Evolutionary conservation across 2,329 filamentous ascomycete species (phyloP).

Genomic region (Botrytis fragariae): DNA sequence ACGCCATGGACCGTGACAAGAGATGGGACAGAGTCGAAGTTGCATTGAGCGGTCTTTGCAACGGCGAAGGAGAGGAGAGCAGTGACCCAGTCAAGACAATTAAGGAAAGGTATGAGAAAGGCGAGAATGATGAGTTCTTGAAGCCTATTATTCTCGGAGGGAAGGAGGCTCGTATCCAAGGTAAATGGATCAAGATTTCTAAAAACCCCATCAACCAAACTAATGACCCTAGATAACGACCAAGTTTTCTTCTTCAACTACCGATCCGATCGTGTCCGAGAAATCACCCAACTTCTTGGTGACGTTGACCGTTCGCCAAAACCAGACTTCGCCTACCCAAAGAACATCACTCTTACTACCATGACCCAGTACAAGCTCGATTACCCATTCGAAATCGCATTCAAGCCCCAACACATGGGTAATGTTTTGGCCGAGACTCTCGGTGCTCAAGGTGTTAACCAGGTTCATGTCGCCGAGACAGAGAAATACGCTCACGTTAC

Average conservation of each 20-base stretch:
- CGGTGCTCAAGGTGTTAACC: constrained; percentile 81
- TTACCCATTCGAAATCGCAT: constrained; percentile 89
- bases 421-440: constrained; percentile 99
- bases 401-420: constrained; percentile 91
- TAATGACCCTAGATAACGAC: constrained; percentile 65
- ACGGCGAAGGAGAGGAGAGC: constrained; percentile 82
- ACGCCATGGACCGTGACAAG: constrained; percentile 99
- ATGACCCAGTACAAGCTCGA: constrained; percentile 99
- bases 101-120: constrained; percentile 81
- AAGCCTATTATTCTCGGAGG: constrained; percentile 96
- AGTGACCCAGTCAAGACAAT: constrained; percentile 83
- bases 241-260: constrained; percentile 99
- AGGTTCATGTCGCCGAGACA: constrained; percentile 96
- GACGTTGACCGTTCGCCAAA: constrained; percentile 86
- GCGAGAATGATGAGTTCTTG: constrained; percentile 94
- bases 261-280: constrained; percentile 93
- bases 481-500: constrained; percentile 99
- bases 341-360: constrained; percentile 82
- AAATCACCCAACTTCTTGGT: constrained; percentile 92
- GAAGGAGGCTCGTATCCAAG: constrained; percentile 79
- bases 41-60: constrained; percentile 77
- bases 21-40: constrained; percentile 94
- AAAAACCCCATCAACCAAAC: neutral
- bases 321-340: constrained; percentile 90
- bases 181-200: constrained; percentile 45